Conservation (phyloP, 768 basidiomycete species). For the Pulveroboletus sp. region DNA sequence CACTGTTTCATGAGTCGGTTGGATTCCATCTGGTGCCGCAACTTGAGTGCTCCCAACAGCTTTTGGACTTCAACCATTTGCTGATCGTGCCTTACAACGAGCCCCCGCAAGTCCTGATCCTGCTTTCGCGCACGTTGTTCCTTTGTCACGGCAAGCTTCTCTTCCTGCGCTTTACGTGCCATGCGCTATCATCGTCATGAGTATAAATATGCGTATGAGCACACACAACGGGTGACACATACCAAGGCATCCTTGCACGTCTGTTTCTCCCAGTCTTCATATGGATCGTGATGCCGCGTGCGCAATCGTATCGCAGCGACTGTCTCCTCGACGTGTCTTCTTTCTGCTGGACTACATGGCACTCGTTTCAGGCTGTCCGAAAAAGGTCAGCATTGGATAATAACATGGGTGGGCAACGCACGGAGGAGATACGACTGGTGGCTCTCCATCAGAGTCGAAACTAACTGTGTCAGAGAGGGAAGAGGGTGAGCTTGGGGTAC, state of each 20-base stretch:
- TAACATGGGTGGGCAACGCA: conserved; percentile 24
- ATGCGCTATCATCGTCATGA: conserved; percentile 29
- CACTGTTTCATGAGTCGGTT: conserved; percentile 41
- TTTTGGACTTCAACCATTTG: conserved; percentile 52
- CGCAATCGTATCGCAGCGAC: conserved; percentile 45
- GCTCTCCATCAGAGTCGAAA: conserved; percentile 45
- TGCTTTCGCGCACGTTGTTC: conserved; percentile 9
- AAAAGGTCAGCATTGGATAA: not conserved
- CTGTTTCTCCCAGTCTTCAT: conserved; percentile 52
- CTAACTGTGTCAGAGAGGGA: conserved; percentile 40
- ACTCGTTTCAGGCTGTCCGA: conserved; percentile 16
- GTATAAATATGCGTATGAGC: no score
- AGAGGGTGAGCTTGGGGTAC: conserved; percentile 28
- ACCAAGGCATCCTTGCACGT: conserved; percentile 47
- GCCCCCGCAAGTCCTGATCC: conserved; percentile 24
- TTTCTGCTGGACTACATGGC: conserved; percentile 30
- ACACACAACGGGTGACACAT: conserved; percentile 7
- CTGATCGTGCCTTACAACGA: conserved; percentile 42
- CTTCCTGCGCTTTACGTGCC: conserved; percentile 35
- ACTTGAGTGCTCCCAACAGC: conserved; percentile 40
- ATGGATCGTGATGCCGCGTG: conserved; percentile 43
- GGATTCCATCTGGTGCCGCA: conserved; percentile 47
- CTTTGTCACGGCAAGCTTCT: conserved; percentile 17
- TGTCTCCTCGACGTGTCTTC: conserved; percentile 41
- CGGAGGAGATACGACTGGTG: conserved; percentile 30